These are phyloP conservation scores for Lobosporangium transversale DNA, from an alignment of 192 early-diverging fungal species.

Conservation along the genomic window DNA sequence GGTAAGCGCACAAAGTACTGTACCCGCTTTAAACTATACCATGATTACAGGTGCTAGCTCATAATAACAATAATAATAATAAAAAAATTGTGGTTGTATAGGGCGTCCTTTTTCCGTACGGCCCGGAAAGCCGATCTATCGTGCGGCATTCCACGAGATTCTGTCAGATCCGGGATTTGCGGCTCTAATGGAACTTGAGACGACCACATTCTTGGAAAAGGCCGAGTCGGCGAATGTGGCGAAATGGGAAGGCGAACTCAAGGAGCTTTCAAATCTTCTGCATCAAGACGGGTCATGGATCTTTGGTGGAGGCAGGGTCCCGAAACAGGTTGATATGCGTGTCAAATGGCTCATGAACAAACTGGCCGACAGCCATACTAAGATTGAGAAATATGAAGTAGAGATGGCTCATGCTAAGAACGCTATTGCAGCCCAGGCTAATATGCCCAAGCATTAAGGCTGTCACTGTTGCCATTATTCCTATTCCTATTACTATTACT, in stretches of 20 bases:
- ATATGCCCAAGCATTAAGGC: not conserved
- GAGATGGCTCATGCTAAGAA: slow-evolving; percentile 51
- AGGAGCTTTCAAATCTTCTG: slow-evolving; percentile 58
- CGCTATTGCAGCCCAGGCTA: slow-evolving; percentile 8
- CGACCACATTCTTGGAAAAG: slow-evolving; percentile 67
- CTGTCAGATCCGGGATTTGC: slow-evolving; percentile 74
- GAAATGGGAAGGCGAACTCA: slow-evolving; percentile 71
- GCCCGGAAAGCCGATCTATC: slow-evolving; percentile 86
- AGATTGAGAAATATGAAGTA: slow-evolving; percentile 63
- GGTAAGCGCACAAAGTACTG: slow-evolving; percentile 57
- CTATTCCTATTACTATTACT: too few relatives aligned
- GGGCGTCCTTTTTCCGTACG: slow-evolving; percentile 84
- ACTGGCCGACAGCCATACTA: slow-evolving; percentile 64
- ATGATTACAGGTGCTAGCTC: too few relatives aligned
- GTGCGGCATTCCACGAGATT: slow-evolving; percentile 82
- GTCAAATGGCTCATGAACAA: slow-evolving; percentile 67
- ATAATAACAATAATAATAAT: too few relatives aligned
- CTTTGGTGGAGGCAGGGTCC: slow-evolving; percentile 62
- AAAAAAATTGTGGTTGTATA: too few relatives aligned
- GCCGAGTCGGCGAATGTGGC: slow-evolving; percentile 67
- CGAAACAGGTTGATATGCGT: slow-evolving; percentile 66
- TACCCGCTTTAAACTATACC: too few relatives aligned
- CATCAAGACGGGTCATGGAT: slow-evolving; percentile 62
- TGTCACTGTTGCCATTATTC: too few relatives aligned
- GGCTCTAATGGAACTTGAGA: slow-evolving; percentile 82